phyloP scores from a whole-genome alignment of 371 early-diverging fungal species.

The Dichotomocladium elegans region DNA sequence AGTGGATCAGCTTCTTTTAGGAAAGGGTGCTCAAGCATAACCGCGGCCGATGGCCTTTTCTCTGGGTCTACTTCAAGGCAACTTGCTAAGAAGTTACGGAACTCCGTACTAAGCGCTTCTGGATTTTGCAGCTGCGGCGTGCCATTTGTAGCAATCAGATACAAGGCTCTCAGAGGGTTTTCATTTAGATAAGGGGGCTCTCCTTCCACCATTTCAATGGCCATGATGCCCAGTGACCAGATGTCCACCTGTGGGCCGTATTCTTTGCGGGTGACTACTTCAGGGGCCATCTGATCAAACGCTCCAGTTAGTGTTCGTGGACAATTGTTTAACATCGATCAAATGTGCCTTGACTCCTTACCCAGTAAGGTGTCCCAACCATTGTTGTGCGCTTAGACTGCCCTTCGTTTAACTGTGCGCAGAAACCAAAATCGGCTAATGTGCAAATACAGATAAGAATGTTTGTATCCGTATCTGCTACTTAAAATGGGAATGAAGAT shows the following conservation, averaged over 20 bases:
- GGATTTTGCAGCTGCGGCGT: slow-evolving; percentile 81
- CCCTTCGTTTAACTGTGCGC: slow-evolving; percentile 74
- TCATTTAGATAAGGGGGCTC: slow-evolving; percentile 89
- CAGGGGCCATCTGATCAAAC: slow-evolving; percentile 76
- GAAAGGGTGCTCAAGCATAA: slow-evolving; percentile 73
- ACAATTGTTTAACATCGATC: background rate
- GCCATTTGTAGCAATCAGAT: slow-evolving; percentile 86
- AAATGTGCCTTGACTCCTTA: slow-evolving; percentile 12
- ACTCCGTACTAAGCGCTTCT: slow-evolving; percentile 58
- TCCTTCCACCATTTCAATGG: slow-evolving; percentile 80
- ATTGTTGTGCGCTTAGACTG: slow-evolving; percentile 73
- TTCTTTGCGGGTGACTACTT: slow-evolving; percentile 85
- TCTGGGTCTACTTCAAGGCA: slow-evolving; percentile 69
- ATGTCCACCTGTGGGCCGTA: slow-evolving; percentile 88
- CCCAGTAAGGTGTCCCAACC: slow-evolving; percentile 85
- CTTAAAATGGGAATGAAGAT: background rate
- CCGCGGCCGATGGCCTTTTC: slow-evolving; percentile 24
- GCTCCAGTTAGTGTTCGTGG: background rate
- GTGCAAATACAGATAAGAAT: background rate
- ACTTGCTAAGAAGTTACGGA: slow-evolving; percentile 67
- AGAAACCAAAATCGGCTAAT: slow-evolving; percentile 90
- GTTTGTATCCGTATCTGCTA: background rate
- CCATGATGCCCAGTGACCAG: slow-evolving; percentile 93
- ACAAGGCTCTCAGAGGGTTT: slow-evolving; percentile 77
- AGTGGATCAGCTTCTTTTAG: slow-evolving; percentile 81